Evolutionary conservation across 2,329 filamentous ascomycete species (phyloP), one percentile per base, ranked within the genome.

Genomic region (Diaporthe citrichinensis): DNA sequence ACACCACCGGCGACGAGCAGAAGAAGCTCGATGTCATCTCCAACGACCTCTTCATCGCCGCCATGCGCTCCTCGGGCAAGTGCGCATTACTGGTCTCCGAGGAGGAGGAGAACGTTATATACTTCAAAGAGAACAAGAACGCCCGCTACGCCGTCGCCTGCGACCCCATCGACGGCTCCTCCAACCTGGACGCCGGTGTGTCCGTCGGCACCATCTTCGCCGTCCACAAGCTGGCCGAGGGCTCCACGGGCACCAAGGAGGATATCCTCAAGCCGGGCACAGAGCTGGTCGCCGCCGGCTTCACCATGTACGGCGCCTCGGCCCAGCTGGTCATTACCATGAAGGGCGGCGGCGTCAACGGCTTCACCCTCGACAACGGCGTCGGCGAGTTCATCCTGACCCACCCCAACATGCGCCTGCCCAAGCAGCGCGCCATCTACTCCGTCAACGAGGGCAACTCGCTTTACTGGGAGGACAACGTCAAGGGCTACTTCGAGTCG

Each of bases 1-100:
- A 99, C 87, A 95, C 90, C 72, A 98, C 97, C 4, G 97, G 97
- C 79, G 97, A 99, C 85, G 97, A 98, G 84, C 97, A 99, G 86
- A 99, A 99, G 92, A 99, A 99, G 88, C 94, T 99, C 78, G 97
- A 99, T 84, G 96, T 99, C 76, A 98, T 99, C 83, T 96, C 96
- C 84, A 98, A 99, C 84, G 97, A 99, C 84, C 90, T 99, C 81
- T 99, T 99, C 88, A 94, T 99, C 82, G 93, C 95, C 77, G 94
- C 96, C 78, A 98, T 99, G 97, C 92, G 92, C 80, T 96, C 95
- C 72, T 98, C 94, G 39, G 96, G 95, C 81, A 96, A 95, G 85
- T 97, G 96, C 84, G 92, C 95, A 71, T 88, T 98, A 76, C 89
- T 99, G 49, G 96, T 99, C n/a, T 99, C 97, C 0, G 97, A 99